Evolutionary conservation across 1,139 yeast genomes (phyloP), one percentile per base, ranked within the genome.

Genomic region (Kodamaea suecica): DNA sequence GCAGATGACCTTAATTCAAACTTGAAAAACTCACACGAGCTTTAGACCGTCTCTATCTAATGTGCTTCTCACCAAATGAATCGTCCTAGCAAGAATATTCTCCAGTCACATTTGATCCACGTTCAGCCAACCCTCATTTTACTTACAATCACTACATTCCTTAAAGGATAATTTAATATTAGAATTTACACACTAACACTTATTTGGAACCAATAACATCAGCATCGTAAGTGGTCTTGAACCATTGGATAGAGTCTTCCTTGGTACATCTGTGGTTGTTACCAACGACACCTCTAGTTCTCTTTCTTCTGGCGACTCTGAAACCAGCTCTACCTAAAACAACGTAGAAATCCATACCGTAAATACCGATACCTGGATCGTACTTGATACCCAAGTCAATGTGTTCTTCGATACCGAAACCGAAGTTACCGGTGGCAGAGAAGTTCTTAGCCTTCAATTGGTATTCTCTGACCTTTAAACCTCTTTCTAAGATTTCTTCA

Each of bases 271-370:
- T 79, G 86, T 92, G 99, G 64, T 77, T 63, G 80, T 84, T 82
- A 76, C 99, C 99, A 58, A 92, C 76, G 58, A 75, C 77, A 61
- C 90, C 76, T 70, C 82, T 78, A 67, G 86, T 78, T 80, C 95
- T 86, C 95, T 92, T 92, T 84, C 98, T 92, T 81, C 97, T 92
- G 66, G 97, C 80, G 57, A 92, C 85, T 80, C 98, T 88, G 80
- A 80, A 84, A 78, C 99, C 99, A 66, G 97, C 95, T 79, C 99
- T 90, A 71, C 97, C 97, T 80, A 92, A 78, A 67, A 90, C 97
- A 67, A 92, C 92, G 92, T 88, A 94, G 84, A 92, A 92, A 77
- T 92, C 98, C 99, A 92, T 92, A 82, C 99, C 98, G 92, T 92
- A 94, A 72, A 92, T 92, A 73, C 98, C 98, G 66, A 92, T 94